These are phyloP conservation scores for Gonium pectorale DNA, from an alignment of 139 green algal genomes.

Conservation along the genomic window DNA sequence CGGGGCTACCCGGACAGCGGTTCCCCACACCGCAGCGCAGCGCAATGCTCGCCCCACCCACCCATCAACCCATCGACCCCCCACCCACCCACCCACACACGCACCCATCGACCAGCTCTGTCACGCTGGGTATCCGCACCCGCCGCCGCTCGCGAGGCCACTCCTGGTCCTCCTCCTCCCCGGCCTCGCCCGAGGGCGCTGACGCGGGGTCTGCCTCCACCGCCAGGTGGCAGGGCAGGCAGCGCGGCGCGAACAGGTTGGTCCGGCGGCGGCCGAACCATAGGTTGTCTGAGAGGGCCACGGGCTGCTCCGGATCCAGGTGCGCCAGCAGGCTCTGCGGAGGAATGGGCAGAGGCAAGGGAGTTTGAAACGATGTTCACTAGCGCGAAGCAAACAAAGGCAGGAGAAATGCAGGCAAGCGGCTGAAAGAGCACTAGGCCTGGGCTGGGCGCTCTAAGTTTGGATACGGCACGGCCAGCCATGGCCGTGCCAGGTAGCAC, in stretches of 20 bases:
- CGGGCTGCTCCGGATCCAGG: conserved; percentile 12
- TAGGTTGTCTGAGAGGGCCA: conserved; percentile 45
- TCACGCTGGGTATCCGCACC: conserved; percentile 14
- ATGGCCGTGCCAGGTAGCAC: no score
- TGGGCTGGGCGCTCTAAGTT: no score
- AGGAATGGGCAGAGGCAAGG: neutral
- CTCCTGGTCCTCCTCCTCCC: neutral
- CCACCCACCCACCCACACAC: neutral
- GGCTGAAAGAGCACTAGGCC: no score
- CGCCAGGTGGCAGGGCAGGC: conserved; percentile 49
- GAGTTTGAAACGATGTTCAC: no score
- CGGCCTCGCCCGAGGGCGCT: neutral
- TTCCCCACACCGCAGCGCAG: no score
- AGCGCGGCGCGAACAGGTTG: conserved; percentile 44
- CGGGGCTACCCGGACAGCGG: no score
- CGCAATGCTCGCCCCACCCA: no score
- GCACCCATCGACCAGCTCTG: conserved; percentile 2
- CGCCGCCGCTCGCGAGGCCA: neutral
- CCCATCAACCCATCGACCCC: no score
- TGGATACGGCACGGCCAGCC: no score
- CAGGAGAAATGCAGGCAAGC: no score
- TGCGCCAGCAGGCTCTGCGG: conserved; percentile 1
- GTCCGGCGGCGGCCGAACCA: conserved; percentile 35
- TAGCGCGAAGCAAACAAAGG: no score
- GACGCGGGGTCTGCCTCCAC: conserved; percentile 32